Conservation (phyloP, 345 rosid species). For the Cardiospermum halicacabum region DNA sequence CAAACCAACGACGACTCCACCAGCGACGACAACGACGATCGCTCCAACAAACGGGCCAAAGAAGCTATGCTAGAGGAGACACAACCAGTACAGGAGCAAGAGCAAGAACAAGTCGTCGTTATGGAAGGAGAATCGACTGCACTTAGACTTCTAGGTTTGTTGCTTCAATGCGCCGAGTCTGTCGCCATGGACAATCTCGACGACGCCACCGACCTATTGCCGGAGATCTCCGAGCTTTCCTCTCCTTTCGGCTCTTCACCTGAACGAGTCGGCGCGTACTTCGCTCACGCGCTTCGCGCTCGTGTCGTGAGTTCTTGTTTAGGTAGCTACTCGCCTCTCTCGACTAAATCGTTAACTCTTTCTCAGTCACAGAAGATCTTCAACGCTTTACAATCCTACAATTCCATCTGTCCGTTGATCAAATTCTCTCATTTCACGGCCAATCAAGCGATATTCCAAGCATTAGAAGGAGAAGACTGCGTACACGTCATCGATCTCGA, state of each 20-base stretch:
- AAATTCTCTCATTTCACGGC: slow-evolving; percentile 98
- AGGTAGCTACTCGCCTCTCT: slow-evolving; percentile 44
- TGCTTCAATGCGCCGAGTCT: slow-evolving; percentile 88
- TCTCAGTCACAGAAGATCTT: slow-evolving; percentile 65
- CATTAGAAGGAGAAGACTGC: slow-evolving; percentile 71
- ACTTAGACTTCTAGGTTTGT: slow-evolving; percentile 63
- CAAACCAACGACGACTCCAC: too few species aligned
- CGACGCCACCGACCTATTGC: slow-evolving; percentile 63
- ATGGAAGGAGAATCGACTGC: slow-evolving; percentile 46
- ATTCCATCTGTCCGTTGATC: slow-evolving; percentile 67
- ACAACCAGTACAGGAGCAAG: slow-evolving; percentile 11
- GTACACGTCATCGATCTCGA: slow-evolving; percentile 92
- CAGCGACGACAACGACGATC: slow-evolving; percentile 32
- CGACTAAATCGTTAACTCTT: slow-evolving; percentile 33
- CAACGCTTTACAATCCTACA: slow-evolving; percentile 78
- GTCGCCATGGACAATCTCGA: slow-evolving; percentile 74
- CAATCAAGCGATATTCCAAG: slow-evolving; percentile 87
- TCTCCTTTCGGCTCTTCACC: slow-evolving; percentile 93
- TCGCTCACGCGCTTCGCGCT: slow-evolving; percentile 72
- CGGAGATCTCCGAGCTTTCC: slow-evolving; percentile 69
- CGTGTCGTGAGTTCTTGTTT: slow-evolving; percentile 82
- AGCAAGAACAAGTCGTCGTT: slow-evolving; percentile 6
- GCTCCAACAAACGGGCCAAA: slow-evolving; percentile 47
- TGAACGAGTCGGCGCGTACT: slow-evolving; percentile 87
- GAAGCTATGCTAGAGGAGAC: slow-evolving; percentile 19